Percentiles rank a stretch among this genome's conserved stretches.
These are phyloP conservation scores for Citrus trifoliata DNA, from an alignment of 345 rosid genomes.

Conservation along the genomic window DNA sequence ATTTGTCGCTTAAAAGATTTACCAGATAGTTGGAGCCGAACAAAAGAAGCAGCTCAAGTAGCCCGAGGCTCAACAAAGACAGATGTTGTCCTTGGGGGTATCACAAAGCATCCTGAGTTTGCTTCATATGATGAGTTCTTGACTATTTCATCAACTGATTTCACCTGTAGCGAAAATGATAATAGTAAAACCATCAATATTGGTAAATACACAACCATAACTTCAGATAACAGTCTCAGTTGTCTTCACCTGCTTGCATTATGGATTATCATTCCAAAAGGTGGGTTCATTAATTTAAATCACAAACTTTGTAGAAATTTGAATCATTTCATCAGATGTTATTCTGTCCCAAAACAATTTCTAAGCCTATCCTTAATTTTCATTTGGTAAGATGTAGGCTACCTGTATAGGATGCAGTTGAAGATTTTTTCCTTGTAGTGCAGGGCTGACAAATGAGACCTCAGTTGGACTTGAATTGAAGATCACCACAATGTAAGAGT, in stretches of 20 bases:
- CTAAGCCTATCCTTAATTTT: neutral
- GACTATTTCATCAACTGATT: constrained; percentile 57
- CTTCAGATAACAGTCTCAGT: neutral
- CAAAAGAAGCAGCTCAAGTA: constrained; percentile 14
- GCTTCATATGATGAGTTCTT: constrained; percentile 60
- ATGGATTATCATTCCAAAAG: neutral
- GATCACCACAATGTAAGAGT: constrained; percentile 62
- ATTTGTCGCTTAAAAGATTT: neutral
- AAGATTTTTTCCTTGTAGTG: constrained; percentile 44
- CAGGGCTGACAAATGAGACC: constrained; percentile 47
- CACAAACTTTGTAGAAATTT: neutral
- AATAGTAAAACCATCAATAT: neutral
- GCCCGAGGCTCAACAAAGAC: constrained; percentile 68
- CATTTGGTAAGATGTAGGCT: constrained; percentile 2
- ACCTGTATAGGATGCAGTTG: constrained; percentile 85
- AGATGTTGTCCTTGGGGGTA: constrained; percentile 63
- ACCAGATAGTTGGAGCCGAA: neutral
- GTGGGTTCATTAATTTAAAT: neutral
- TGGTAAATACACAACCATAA: neutral
- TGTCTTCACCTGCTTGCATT: neutral
- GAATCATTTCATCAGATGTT: neutral
- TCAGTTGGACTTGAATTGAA: constrained; percentile 65
- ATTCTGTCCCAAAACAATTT: neutral
- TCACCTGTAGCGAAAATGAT: constrained; percentile 33
- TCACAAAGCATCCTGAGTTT: constrained; percentile 48